These are phyloP conservation scores for Sindora glabra DNA, from an alignment of 306 rosid species.

Conservation along the genomic window DNA sequence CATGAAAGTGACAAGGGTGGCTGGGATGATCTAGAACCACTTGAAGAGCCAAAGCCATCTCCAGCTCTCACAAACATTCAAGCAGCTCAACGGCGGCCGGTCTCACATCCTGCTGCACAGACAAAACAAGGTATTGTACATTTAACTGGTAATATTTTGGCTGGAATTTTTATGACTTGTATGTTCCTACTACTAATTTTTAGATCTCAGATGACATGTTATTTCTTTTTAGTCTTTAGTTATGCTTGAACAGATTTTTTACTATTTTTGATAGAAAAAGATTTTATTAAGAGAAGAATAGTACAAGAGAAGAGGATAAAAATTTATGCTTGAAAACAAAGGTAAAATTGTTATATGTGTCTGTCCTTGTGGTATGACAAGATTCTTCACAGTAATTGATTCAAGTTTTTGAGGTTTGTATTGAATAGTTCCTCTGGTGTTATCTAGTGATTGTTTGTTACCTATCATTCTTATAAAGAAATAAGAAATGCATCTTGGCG, in stretches of 20 bases:
- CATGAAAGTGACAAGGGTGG: constrained; percentile 79
- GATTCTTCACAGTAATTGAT: neutral
- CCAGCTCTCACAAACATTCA: constrained; percentile 77
- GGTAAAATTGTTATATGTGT: neutral
- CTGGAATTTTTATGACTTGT: constrained; percentile 1
- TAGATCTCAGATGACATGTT: constrained; percentile 2
- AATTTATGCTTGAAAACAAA: too few species aligned
- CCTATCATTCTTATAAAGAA: too few species aligned
- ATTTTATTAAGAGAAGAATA: too few species aligned
- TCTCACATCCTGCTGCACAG: constrained; percentile 52
- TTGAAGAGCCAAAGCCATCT: constrained; percentile 64
- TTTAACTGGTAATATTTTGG: constrained; percentile 7
- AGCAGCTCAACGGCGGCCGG: constrained; percentile 96
- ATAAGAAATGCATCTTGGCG: constrained; percentile 3
- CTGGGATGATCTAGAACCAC: constrained; percentile 93
- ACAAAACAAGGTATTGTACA: constrained; percentile 57
- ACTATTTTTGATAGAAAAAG: too few species aligned
- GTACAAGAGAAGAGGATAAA: too few species aligned
- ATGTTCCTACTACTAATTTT: neutral
- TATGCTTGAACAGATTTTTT: neutral
- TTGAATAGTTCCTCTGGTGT: neutral
- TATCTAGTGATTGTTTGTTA: neutral
- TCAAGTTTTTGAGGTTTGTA: neutral
- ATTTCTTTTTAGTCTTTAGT: neutral
- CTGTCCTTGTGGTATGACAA: neutral